Evolutionary conservation across 129 eudicot species (phyloP).

Genomic region (Escallonia herrerae): DNA sequence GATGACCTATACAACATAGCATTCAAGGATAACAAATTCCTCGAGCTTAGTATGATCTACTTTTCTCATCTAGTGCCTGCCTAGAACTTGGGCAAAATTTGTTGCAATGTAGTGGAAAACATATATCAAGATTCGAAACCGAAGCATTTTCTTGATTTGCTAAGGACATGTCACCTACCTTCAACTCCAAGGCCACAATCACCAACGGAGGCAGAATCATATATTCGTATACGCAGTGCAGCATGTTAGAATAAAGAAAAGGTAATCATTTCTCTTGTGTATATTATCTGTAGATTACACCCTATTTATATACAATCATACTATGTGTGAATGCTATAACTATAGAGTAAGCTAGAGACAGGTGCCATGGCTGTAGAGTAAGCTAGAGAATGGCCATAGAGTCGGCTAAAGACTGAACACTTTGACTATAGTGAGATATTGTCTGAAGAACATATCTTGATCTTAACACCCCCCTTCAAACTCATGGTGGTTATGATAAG

Average conservation of each 20-base stretch:
- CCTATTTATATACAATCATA: too few relatives aligned
- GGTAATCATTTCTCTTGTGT: too few relatives aligned
- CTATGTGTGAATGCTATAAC: too few relatives aligned
- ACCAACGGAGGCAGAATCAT: background rate
- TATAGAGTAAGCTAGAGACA: too few relatives aligned
- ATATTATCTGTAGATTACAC: constrained; percentile 2
- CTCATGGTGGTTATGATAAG: too few relatives aligned
- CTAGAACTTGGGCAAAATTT: background rate
- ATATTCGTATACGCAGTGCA: background rate
- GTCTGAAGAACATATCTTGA: too few relatives aligned
- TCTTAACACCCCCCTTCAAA: too few relatives aligned
- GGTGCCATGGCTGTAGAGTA: too few relatives aligned
- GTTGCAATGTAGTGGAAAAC: background rate
- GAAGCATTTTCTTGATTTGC: constrained; percentile 3
- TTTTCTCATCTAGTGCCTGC: background rate
- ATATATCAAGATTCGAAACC: background rate
- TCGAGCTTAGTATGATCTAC: background rate
- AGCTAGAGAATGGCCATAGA: too few relatives aligned
- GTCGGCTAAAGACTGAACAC: too few relatives aligned
- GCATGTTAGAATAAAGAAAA: too few relatives aligned
- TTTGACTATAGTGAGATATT: too few relatives aligned
- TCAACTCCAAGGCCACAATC: background rate
- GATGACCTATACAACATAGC: constrained; percentile 12
- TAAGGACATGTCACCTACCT: constrained; percentile 16
- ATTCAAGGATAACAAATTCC: background rate